Percentiles rank a stretch among this genome's conserved stretches.
These are phyloP conservation scores for Cryptosporidium xiaoi DNA, from an alignment of 169 alveolate species.

Conservation along the genomic window DNA sequence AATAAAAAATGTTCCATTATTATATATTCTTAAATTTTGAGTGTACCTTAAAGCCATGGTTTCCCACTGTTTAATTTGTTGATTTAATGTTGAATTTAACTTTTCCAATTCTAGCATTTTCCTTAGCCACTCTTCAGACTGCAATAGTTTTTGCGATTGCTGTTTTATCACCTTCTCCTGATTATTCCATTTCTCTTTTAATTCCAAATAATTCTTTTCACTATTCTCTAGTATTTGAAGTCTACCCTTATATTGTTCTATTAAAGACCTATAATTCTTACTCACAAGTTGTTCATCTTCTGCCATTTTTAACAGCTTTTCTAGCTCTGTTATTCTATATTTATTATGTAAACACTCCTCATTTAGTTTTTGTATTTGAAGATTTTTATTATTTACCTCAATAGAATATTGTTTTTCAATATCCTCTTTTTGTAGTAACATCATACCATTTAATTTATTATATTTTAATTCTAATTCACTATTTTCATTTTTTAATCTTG, in stretches of 20 bases:
- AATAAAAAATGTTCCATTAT: conserved; percentile 5
- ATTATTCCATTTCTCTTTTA: conserved; percentile 53
- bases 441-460: neutral
- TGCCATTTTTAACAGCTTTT: conserved; percentile 68
- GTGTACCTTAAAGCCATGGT: conserved; percentile 69
- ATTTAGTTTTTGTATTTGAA: conserved; percentile 24
- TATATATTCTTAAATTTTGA: conserved; percentile 44
- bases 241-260: conserved; percentile 70
- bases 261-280: conserved; percentile 58
- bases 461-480: conserved; percentile 2
- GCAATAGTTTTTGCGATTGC: conserved; percentile 28
- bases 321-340: conserved; percentile 56
- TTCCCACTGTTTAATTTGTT: conserved; percentile 68
- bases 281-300: conserved; percentile 69
- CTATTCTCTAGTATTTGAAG: conserved; percentile 25
- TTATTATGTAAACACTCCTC: conserved; percentile 63
- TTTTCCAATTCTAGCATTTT: conserved; percentile 69
- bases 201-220: conserved; percentile 42
- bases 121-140: conserved; percentile 66
- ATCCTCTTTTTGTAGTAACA: conserved; percentile 15
- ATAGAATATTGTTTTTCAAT: neutral
- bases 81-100: conserved; percentile 25
- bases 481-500: neutral
- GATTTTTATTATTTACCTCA: conserved; percentile 26
- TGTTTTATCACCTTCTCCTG: conserved; percentile 45